Evolutionary conservation across 2,329 filamentous ascomycete species (phyloP).

Genomic region (Cryphonectria nitschkei): DNA sequence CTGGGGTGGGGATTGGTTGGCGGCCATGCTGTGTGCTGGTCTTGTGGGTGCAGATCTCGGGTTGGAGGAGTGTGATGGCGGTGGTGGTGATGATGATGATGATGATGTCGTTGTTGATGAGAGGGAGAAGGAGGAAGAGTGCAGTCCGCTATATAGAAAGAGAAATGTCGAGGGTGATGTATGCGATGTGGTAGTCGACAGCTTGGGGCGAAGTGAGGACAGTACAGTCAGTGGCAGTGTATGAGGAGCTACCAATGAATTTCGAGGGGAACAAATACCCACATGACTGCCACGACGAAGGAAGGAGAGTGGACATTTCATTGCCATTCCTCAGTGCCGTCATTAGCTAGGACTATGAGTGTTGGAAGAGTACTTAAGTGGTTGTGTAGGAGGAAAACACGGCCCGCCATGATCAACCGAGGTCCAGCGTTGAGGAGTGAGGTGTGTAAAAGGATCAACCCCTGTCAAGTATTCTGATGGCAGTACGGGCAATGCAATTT

Average conservation of each 20-base stretch:
- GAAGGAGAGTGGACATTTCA: not conserved
- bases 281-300: not conserved
- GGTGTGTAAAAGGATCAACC: not conserved
- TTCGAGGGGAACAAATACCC: too few species aligned
- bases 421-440: slow-evolving; percentile 16
- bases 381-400: slow-evolving; percentile 2
- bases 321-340: not conserved
- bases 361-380: not conserved
- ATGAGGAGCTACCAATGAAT: not conserved
- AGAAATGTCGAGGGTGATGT: not conserved
- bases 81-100: too few species aligned
- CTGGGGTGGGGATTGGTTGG: not conserved
- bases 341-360: not conserved
- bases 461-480: not conserved
- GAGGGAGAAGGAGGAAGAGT: not conserved
- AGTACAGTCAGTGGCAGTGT: not conserved
- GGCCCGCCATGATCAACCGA: slow-evolving; percentile 21
- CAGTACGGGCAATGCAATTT: not conserved
- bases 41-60: not conserved
- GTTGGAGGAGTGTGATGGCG: not conserved
- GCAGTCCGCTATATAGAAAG: not conserved
- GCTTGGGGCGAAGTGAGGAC: not conserved
- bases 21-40: not conserved
- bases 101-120: not conserved
- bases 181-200: not conserved